phyloP scores from a whole-genome alignment of 2,329 filamentous ascomycete species.

The Curvularia verruculosa region DNA sequence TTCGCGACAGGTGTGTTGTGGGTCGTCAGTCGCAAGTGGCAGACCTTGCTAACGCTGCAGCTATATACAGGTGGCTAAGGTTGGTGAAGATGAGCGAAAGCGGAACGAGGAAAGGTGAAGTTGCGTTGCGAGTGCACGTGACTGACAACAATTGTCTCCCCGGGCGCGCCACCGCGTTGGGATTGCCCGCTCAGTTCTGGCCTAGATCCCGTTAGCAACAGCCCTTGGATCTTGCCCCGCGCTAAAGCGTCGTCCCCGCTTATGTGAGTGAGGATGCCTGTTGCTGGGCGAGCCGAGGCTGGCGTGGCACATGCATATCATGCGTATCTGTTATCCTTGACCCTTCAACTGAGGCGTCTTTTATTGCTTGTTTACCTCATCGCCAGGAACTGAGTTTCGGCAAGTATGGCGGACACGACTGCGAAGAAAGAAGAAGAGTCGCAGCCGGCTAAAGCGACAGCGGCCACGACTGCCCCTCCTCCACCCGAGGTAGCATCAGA shows the following conservation, averaged over 20 bases:
- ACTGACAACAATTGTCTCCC: conserved; percentile 23
- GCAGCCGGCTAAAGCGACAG: conserved; percentile 15
- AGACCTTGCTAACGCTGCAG: conserved; percentile 3
- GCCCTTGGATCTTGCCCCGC: conserved; percentile 26
- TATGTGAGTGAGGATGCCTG: conserved; percentile 12
- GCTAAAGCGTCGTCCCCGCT: conserved; percentile 27
- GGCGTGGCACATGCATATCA: conserved; percentile 13
- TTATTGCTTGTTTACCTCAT: neutral
- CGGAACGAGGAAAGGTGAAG: conserved; percentile 19
- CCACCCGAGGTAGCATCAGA: conserved; percentile 66
- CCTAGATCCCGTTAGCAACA: conserved; percentile 16
- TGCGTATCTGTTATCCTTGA: conserved; percentile 1
- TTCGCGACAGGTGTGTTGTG: neutral
- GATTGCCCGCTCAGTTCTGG: conserved; percentile 4
- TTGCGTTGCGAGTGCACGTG: conserved; percentile 28
- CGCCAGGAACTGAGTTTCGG: neutral
- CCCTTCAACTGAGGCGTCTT: neutral
- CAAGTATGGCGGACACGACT: conserved; percentile 30
- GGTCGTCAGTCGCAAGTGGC: neutral
- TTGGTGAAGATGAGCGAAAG: conserved; percentile 25
- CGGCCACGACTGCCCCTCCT: conserved; percentile 25
- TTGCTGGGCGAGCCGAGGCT: conserved; percentile 33
- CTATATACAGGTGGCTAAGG: conserved; percentile 3
- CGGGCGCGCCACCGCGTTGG: conserved; percentile 13
- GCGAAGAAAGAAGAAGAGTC: conserved; percentile 27